A percentile compares a stretch with the other conserved stretches of the same genome.
phyloP scores from a whole-genome alignment of 345 rosid genomes.

The Streptanthus diversifolius region DNA sequence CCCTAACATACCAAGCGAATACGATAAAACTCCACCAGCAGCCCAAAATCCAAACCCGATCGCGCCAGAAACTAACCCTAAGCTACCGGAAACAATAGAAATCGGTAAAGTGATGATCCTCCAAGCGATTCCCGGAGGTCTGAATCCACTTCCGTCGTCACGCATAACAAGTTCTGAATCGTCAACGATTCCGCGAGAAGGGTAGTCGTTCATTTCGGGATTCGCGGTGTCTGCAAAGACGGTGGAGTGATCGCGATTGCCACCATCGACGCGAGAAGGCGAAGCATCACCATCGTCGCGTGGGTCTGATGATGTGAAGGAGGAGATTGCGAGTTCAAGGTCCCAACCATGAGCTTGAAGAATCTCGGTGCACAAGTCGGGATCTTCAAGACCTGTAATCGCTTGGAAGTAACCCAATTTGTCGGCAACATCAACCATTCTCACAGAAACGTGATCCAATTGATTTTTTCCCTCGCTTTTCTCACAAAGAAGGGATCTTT shows the following conservation, averaged over 20 bases:
- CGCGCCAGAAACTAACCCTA: conserved; percentile 86
- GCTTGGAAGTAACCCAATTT: conserved; percentile 90
- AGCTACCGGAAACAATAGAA: conserved; percentile 77
- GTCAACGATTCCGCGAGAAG: conserved; percentile 2
- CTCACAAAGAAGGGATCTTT: conserved; percentile 12
- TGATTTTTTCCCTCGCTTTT: conserved; percentile 8
- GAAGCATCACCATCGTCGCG: conserved; percentile 15
- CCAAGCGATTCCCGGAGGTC: conserved; percentile 78
- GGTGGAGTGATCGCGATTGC: conserved; percentile 3
- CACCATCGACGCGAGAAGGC: conserved; percentile 10
- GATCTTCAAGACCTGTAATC: conserved; percentile 88
- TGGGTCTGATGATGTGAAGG: conserved; percentile 51
- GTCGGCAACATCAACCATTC: conserved; percentile 82
- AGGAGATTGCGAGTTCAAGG: conserved; percentile 93
- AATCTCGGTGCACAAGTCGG: conserved; percentile 88
- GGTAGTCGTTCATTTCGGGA: conserved; percentile 14
- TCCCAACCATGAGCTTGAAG: conserved; percentile 98
- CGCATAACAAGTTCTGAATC: conserved; percentile 14
- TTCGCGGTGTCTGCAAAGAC: conserved; percentile 28
- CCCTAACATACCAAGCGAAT: conserved; percentile 82
- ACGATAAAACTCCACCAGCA: conserved; percentile 84
- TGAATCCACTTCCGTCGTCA: background rate
- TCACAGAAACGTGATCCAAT: conserved; percentile 3
- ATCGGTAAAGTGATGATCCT: conserved; percentile 72
- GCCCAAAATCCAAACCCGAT: conserved; percentile 94